Evolutionary conservation across 768 basidiomycete species (phyloP), one percentile per base, ranked within the genome.

Genomic region (Pleurotus tuber-regium): DNA sequence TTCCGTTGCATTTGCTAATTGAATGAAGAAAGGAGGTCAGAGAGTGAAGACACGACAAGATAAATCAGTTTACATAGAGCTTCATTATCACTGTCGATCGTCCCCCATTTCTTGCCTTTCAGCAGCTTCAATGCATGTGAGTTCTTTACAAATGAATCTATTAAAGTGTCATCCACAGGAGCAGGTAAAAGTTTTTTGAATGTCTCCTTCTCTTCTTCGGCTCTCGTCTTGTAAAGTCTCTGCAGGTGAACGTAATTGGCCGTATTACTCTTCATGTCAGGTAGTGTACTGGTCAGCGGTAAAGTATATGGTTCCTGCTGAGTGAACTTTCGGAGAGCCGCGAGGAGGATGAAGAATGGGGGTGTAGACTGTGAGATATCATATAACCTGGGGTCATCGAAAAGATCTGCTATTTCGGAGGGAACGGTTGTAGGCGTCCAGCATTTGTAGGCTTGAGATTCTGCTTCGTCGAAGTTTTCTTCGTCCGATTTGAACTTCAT

Each of bases 401-500:
- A 87, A 18, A 96, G 75, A 0, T 73, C 58, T 8, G 70, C 56
- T 42, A 91, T 78, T 26, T 92, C 89, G 7, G 72, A 71, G 1
- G 92, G 92, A 3, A 96, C 76, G 33, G 63, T 65, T 3, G 77
- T 75, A 8, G 68, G 60, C 7, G 81, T 81, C 85, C 84, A 94
- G 50, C 80, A 80, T 23, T 89, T 83, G 66, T 90, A 95, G 0
- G 89, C 91, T 63, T 97, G 90, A 5, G 87, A 77, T 61, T 88
- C 80, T 2, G 95, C 96, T 67, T 98, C 96, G 54, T 97, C 96
- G 63, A 94, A 94, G 69, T 98, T 99, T 74, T 99, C 97, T 63
- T 98, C 93, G 63, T 99, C 97, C 0, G 69, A 59, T 60, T 92
- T 92, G 52, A 78, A 63, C 60, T 85, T 84, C 75, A 86, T 80